Evolutionary conservation across 129 eudicot genomes (phyloP).

Genomic region (Heracleum sosnowskyi): DNA sequence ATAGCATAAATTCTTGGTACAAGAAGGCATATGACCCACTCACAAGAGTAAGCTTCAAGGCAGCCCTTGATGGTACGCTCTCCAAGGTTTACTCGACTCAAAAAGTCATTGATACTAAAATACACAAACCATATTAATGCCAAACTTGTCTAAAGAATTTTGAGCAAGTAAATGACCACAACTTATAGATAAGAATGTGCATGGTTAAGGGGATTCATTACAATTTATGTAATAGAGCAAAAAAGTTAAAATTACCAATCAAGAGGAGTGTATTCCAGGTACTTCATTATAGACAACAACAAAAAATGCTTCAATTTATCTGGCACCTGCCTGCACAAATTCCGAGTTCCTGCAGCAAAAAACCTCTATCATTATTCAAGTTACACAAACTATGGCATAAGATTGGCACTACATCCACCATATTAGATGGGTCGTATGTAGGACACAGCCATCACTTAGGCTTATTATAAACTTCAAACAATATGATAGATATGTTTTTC

Average conservation of each 20-base stretch:
- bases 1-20: background rate
- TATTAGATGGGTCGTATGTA: background rate
- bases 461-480: background rate
- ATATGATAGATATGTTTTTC: background rate
- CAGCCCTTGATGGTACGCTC: constrained; percentile 85
- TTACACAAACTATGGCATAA: background rate
- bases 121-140: background rate
- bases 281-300: constrained; percentile 49
- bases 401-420: background rate
- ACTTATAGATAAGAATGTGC: background rate
- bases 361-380: background rate
- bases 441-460: background rate
- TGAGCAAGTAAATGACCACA: background rate
- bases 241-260: constrained; percentile 37
- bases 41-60: constrained; percentile 95
- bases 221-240: background rate
- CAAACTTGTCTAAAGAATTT: background rate
- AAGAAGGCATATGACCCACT: constrained; percentile 23
- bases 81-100: constrained; percentile 78
- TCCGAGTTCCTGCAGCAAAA: background rate
- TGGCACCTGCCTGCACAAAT: background rate
- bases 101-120: constrained; percentile 65
- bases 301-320: constrained; percentile 9
- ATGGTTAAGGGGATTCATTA: background rate
- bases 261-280: constrained; percentile 82